Evolutionary conservation across 78 protist genomes (phyloP).

Genomic region (slime mould (Dictyostelium discoideum)): dicty_2.7 NC_007090.3:1830001-1830500

Average conservation of each 20-base stretch:
- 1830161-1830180: not conserved
- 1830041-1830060: not conserved
- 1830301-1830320: not conserved
- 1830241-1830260: no score
- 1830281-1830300: not conserved
- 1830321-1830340: no score
- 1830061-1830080: conserved; percentile 1
- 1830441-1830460: no score
- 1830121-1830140: not conserved
- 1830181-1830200: not conserved
- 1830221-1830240: no score
- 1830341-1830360: no score
- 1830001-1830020: not conserved
- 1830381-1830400: no score
- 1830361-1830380: no score
- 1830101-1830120: not conserved
- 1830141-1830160: not conserved
- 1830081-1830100: not conserved
- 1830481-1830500: not conserved
- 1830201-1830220: not conserved
- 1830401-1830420: no score
- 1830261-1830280: not conserved
- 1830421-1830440: no score
- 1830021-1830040: not conserved
- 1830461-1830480: no score